phyloP scores from a whole-genome alignment of 495 filamentous ascomycete genomes.

The Penicillium longicatenatum region DNA sequence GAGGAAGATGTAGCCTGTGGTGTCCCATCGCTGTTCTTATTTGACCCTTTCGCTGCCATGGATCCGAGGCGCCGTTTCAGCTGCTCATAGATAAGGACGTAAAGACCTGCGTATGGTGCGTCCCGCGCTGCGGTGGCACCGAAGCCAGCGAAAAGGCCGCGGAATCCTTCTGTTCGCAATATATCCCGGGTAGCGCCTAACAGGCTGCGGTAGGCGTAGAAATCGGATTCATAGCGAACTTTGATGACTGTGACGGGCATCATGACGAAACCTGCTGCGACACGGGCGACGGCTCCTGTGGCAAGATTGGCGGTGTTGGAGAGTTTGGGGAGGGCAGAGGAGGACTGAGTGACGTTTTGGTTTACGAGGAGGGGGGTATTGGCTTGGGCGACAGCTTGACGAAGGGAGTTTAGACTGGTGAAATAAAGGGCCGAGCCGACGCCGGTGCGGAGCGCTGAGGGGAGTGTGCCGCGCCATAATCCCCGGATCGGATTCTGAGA shows the following conservation, averaged over 20 bases:
- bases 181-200: constrained; percentile 74
- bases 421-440: constrained; percentile 95
- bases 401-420: constrained; percentile 79
- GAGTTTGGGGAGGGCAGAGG: constrained; percentile 80
- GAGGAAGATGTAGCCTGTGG: constrained; percentile 51
- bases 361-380: constrained; percentile 27
- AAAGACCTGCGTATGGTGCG: constrained; percentile 92
- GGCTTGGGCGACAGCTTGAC: constrained; percentile 62
- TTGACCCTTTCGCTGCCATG: constrained; percentile 16
- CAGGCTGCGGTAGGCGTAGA: constrained; percentile 84
- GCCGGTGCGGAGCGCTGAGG: constrained; percentile 88
- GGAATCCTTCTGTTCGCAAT: constrained; percentile 66
- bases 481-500: constrained; percentile 63
- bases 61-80: constrained; percentile 66
- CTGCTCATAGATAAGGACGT: constrained; percentile 94
- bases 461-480: constrained; percentile 95
- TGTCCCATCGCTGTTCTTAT: constrained; percentile 14
- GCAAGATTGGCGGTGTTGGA: constrained; percentile 82
- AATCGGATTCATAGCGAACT: constrained; percentile 86
- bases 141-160: constrained; percentile 90
- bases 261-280: constrained; percentile 82
- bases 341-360: constrained; percentile 41
- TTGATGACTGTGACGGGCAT: constrained; percentile 98
- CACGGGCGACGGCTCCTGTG: constrained; percentile 81
- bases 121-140: constrained; percentile 92